phyloP scores from a whole-genome alignment of 768 basidiomycete species.

The Phanerodontia chrysosporium region DNA sequence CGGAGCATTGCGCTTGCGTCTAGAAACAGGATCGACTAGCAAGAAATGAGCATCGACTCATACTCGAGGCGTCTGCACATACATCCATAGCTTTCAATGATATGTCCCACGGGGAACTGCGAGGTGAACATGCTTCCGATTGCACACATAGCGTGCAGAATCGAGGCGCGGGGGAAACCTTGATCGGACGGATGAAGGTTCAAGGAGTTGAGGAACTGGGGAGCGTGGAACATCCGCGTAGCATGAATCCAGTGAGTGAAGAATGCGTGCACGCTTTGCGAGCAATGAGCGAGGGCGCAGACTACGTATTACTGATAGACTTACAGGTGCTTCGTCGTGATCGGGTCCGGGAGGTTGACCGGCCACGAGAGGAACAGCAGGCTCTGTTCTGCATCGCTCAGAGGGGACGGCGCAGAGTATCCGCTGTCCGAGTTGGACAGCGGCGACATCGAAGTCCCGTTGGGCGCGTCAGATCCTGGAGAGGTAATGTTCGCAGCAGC shows the following conservation, averaged over 20 bases:
- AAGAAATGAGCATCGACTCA: not conserved
- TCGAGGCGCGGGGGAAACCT: constrained; percentile 64
- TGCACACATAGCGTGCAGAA: constrained; percentile 85
- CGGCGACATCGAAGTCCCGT: not conserved
- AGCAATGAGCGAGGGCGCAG: not conserved
- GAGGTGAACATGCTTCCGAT: constrained; percentile 59
- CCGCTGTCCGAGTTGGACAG: not conserved
- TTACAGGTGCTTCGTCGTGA: constrained; percentile 63
- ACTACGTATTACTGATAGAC: too few species aligned
- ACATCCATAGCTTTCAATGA: constrained; percentile 6
- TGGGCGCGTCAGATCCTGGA: not conserved
- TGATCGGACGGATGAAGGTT: constrained; percentile 63
- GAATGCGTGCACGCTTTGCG: constrained; percentile 66
- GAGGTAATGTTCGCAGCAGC: not conserved
- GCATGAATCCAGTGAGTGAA: constrained; percentile 76
- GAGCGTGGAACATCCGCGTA: constrained; percentile 60
- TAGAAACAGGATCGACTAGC: constrained; percentile 3
- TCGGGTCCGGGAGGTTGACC: constrained; percentile 51
- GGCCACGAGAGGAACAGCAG: constrained; percentile 47
- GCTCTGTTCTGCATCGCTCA: constrained; percentile 9
- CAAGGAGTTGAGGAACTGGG: constrained; percentile 62
- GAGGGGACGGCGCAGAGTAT: not conserved
- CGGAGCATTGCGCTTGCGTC: constrained; percentile 36
- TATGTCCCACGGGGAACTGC: not conserved
- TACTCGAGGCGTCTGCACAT: not conserved